Conservation (phyloP, 1,139 yeast species). For the Yamadazyma kanchanaburiensis region DNA sequence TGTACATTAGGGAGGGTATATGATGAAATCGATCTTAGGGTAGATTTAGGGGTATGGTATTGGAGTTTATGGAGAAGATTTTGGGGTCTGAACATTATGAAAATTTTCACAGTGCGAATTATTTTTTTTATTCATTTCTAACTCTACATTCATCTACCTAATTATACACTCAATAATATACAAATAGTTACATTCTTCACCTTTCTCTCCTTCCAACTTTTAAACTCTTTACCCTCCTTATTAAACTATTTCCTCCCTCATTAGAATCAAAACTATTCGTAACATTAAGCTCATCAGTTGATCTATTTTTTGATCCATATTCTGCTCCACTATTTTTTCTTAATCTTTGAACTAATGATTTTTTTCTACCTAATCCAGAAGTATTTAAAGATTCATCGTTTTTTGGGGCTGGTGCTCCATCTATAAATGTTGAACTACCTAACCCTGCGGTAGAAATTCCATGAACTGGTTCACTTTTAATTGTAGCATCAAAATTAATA, state of each 20-base stretch:
- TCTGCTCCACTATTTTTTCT: conserved; percentile 44
- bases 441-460: conserved; percentile 84
- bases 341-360: conserved; percentile 69
- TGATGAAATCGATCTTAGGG: conserved; percentile 7
- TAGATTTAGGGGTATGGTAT: no score
- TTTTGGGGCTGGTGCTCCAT: conserved; percentile 92
- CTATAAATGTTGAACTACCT: conserved; percentile 88
- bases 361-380: conserved; percentile 55
- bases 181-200: conserved; percentile 9
- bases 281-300: conserved; percentile 24
- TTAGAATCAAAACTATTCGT: conserved; percentile 22
- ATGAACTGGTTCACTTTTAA: conserved; percentile 70
- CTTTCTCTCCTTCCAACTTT: conserved; percentile 55
- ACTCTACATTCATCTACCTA: background rate
- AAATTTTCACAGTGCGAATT: background rate
- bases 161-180: conserved; percentile 5
- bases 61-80: no score
- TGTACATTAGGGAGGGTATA: conserved; percentile 26
- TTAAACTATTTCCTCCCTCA: conserved; percentile 46
- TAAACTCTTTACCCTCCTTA: conserved; percentile 85
- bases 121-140: background rate
- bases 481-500: conserved; percentile 66
- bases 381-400: conserved; percentile 25
- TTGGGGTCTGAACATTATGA: no score
- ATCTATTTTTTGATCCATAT: conserved; percentile 29